Base-by-base conservation (phyloP, 257 asterid species). In the Ligustrum vulgare region DNA sequence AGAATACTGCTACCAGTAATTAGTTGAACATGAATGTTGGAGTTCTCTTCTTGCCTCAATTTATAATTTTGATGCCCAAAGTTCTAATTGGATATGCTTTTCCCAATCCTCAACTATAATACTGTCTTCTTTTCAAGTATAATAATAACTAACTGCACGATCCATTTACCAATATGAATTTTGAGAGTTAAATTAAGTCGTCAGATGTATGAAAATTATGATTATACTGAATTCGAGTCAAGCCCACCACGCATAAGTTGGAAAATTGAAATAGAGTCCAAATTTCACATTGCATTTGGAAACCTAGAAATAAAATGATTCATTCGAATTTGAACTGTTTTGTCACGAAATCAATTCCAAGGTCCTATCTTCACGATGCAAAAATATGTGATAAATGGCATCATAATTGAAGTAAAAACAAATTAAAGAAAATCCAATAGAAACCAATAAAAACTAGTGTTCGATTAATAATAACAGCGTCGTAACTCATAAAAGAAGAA, bases 1-100 rank as follows among this genome's bases (percentile, higher is more conserved):
- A 67, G 25, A 67, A 36, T 49, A 69, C 78, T n/a, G 47, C 72
- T 65, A 75, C 84, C 25, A 70, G 95, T 88, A 60, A 70, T 37
- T 69, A 28, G 22, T 22, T n/a, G 16, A 60, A 22, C 32, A 3
- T 7, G 32, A 2, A 58, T 8, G 33, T 22, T 58, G 33, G 33
- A 1, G 31, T 8, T 58, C 63, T 22, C 16, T 22, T 22, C 16
- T 58, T 6, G 65, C 32, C 32, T 58, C 62, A 51, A 22, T 20
- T 58, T 22, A 32, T 51, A 5, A 12, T 43, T 70, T 70, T 43
- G 23, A 15, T 3, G 0, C 62, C 18, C 33, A 58, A 2, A 22
- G 8, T 23, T 16, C 62, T 51, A 51, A 51, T 49, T 0, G 58
- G 15, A 16, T 49, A 49, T n/a, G 60, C 60, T 6, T 51, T 6